Evolutionary conservation across 2,329 filamentous ascomycete genomes (phyloP).

Genomic region (Metarhizium anisopliae): DNA sequence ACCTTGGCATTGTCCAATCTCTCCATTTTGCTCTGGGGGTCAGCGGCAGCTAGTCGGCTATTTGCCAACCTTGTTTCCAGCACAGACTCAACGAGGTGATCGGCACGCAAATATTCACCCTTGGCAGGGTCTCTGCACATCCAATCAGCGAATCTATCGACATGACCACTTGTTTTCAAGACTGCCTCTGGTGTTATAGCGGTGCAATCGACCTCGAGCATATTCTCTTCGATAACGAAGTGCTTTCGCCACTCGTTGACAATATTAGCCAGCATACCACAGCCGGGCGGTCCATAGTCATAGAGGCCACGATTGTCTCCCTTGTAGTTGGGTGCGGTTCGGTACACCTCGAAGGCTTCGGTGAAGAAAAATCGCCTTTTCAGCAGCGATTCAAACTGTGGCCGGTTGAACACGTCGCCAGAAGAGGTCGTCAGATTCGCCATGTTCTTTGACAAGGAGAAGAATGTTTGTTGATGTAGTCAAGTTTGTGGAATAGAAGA

Average conservation of each 20-base stretch:
- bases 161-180: slow-evolving; percentile 60
- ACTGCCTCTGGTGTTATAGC: slow-evolving; percentile 62
- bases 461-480: neutral
- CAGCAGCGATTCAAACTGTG: slow-evolving; percentile 1
- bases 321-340: neutral
- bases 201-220: slow-evolving; percentile 55
- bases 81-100: slow-evolving; percentile 92
- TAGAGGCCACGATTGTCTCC: slow-evolving; percentile 3
- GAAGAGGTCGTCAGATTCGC: neutral
- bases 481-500: neutral
- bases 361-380: slow-evolving; percentile 57
- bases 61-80: slow-evolving; percentile 62
- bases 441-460: neutral
- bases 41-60: slow-evolving; percentile 47
- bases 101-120: slow-evolving; percentile 89
- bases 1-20: slow-evolving; percentile 82
- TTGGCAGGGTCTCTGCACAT: slow-evolving; percentile 92
- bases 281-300: slow-evolving; percentile 11
- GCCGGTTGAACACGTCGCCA: neutral
- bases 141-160: slow-evolving; percentile 65
- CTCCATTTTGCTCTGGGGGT: slow-evolving; percentile 79
- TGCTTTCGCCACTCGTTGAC: slow-evolving; percentile 9
- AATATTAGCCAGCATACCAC: slow-evolving; percentile 9
- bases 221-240: slow-evolving; percentile 11
- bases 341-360: slow-evolving; percentile 59